Base-by-base conservation (phyloP, 805 yeast species). In the Komagataella ulmi region DNA sequence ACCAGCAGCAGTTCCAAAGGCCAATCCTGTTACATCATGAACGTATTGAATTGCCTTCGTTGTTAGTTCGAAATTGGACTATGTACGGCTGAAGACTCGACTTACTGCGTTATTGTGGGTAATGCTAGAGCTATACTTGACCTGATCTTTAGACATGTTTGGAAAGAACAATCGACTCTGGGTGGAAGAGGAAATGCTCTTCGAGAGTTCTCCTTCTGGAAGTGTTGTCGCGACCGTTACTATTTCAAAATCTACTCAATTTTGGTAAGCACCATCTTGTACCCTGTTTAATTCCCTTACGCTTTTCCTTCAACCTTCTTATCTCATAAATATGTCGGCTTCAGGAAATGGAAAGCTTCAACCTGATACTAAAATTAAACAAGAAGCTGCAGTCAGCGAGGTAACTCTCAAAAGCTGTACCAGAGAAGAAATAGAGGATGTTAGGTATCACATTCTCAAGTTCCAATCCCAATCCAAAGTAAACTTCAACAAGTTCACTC, bases 391-490 rank as follows among this genome's bases (percentile, higher is more conserved):
- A n/a, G 55, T 59, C 47, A 64, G 58, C 46, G 69, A 74, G 54
- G 80, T 80, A 58, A 79, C 82, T 1, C 73, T 91, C 59, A 79
- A 81, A 55, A 85, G 93, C 10, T 85, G 91, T 58, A 73, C 87
- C 0, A 69, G 73, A 52, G 82, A 82, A 47, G 96, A 88, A 51
- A 65, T 88, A 36, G 80, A 79, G 48, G 85, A 84, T 54, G 75
- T 83, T 49, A 75, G 95, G 54, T 84, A 81, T 55, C 97, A 91
- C 64, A 76, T 91, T 21, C 65, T 90, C 67, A 84, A 84, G 65
- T 88, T 91, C 61, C 95, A 85, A 60, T 74, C 85, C 40, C 80
- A 80, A 54, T 76, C 79, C 58, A 74, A 77, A 47, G 83, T 93
- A 43, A 44, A 49, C 46, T 67, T 72, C 45, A 68, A 71, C 43